Evolutionary conservation across 768 basidiomycete genomes (phyloP), one percentile per base, ranked within the genome.

Genomic region (Pisolithus sp.): DNA sequence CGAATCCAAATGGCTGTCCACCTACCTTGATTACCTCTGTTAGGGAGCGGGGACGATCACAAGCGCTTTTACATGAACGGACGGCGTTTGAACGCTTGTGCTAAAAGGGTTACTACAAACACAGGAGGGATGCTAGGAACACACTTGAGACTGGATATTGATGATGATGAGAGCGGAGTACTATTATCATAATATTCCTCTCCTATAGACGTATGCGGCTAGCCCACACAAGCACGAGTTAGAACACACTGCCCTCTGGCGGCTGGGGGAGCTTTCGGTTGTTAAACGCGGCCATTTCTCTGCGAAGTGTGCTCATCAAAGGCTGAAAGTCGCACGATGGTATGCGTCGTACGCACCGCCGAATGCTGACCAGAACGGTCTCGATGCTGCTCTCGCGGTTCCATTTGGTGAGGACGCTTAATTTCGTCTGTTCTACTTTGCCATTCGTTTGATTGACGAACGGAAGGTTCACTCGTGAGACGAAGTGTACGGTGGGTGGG

Each of bases 241-340:
- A 85, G 70, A 89, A 90, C 42, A 63, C 79, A 54, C 77, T 83
- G 56, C 93, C 93, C 66, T 99, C 96, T 17, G 86, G 81, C 3
- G 96, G 96, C 71, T 99, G 96, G 31, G 93, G 89, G 36, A 94
- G 78, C 73, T 98, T 98, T 59, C 93, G 76, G 69, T 98, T 99
- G 55, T 80, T 80, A 63, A 88, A 83, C 45, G 88, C 81, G 2
- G 86, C 93, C 96, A 99, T 98, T 69, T 96, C 93, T 73, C 94
- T 97, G 59, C 26, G 9, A 13, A 20, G 55, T 0, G 38, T 28
- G 46, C 45, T 4, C 49, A 61, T 31, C 58, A 46, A 23, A 26
- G 45, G 18, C 23, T 46, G 42, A 47, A 10, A 34, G 12, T 30
- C 21, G 40, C 54, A 44, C 44, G 18, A 34, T 6, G 7, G 37